Evolutionary conservation across 768 basidiomycete species (phyloP), one percentile per base, ranked within the genome.

Genomic region (Candolleomyces eurysporus): DNA sequence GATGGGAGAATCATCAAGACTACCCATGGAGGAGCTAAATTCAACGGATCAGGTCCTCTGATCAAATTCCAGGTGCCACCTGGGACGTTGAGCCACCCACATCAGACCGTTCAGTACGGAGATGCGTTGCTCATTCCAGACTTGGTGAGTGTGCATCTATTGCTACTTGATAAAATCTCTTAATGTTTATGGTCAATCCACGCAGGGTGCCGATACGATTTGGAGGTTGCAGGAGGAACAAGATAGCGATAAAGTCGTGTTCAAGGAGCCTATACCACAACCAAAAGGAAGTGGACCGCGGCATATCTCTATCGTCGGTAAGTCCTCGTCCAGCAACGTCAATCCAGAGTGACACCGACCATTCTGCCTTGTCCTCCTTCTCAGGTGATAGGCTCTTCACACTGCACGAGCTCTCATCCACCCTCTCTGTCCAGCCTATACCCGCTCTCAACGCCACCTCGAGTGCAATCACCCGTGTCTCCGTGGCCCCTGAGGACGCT

Each of bases 221-320:
- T 91, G 88, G 87, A 77, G 89, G 43, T 74, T 90, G 1, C 78
- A 75, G 46, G 71, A 79, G 48, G 70, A 79, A 56, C 61, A 69
- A 7, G 70, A 81, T 0, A 80, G 82, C 0, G 67, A 74, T 2
- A 89, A 2, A 7, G 36, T 78, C 71, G 70, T 65, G 43, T 81
- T 90, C 48, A 82, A 84, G 55, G 87, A 88, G 1, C 75, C 78
- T 43, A 88, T 90, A 48, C 75, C 79, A 42, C 85, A 85, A 55
- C 84, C 85, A 4, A 64, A 69, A n/a, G 88, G 86, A n/a, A 86
- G 85, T 58, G 89, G 89, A 2, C 89, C 89, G 2, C 77, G 88
- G 48, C 74, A 74, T 49, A 73, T 72, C 22, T 69, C 68, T 2
- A 66, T 74, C 36, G 66, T 63, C 62, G 68, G 73, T 71, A 59